Evolutionary conservation across 768 basidiomycete species (phyloP), one percentile per base, ranked within the genome.

Genomic region (Pholiota conissans): DNA sequence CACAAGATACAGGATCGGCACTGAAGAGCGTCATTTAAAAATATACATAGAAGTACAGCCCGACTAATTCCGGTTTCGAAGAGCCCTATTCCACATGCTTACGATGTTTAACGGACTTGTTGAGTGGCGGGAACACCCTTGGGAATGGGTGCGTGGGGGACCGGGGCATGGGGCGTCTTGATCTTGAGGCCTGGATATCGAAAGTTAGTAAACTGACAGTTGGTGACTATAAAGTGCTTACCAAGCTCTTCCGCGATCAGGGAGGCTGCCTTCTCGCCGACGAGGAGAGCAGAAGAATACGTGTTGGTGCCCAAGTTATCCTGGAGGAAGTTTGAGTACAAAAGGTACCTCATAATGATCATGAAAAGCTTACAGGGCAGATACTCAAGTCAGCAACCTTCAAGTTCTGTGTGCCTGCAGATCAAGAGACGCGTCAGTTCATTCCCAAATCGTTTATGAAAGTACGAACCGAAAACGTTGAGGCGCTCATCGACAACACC

Each of bases 271-370:
- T 88, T 88, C 77, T 89, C 86, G 28, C 87, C 86, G 35, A 87
- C 83, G 29, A 87, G 68, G 60, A 89, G 71, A 14, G 87, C 87
- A 55, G 85, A 85, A 29, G 85, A 87, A 73, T 88, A 87, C 5
- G 86, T 88, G 76, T 87, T 87, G 40, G 86, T 87, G 58, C 85
- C 86, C 61, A 87, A 71, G 71, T 89, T 89, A 63, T 86, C 86
- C 84, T 85, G 54, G n/a, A 37, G 20, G 22, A 59, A 40, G 39
- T 59, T 47, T 60, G 16, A 50, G 27, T 1, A 28, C 24, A 27
- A n/a, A n/a, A 27, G 54, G 22, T 24, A 37, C 29, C 24, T 14
- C 11, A 46, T 18, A 28, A 13, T 32, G 10, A 34, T 48, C 13
- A 14, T 18, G 35, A 46, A 32, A 32, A 22, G 71, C 82, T 65